A percentile compares a stretch with the other conserved stretches of the same genome.
These are phyloP conservation scores for Astragalus membranaceus DNA, from an alignment of 306 rosid species.

Conservation along the genomic window DNA sequence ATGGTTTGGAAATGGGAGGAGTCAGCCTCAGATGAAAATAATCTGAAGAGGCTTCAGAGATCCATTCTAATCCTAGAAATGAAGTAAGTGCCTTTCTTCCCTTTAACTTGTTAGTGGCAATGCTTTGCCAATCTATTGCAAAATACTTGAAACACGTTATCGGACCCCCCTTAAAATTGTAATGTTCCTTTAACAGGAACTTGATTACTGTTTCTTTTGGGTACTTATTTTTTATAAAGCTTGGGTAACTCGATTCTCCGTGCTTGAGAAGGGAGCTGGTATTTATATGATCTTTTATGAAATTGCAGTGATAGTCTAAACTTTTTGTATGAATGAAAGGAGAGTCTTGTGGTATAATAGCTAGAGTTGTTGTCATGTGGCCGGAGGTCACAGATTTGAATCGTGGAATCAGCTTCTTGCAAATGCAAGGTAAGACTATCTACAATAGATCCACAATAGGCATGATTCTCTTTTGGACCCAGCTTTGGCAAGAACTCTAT, in stretches of 20 bases:
- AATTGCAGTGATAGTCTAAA: not conserved
- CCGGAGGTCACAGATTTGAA: not conserved
- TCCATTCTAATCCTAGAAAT: not conserved
- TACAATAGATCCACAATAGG: not conserved
- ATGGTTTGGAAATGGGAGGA: not conserved
- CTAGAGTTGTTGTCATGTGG: not conserved
- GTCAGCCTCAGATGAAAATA: not conserved
- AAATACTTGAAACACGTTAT: not conserved
- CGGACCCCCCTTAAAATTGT: not conserved
- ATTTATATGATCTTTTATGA: not conserved
- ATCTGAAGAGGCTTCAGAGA: not conserved
- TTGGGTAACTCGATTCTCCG: not conserved
- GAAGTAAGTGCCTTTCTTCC: not conserved
- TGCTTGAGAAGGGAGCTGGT: not conserved
- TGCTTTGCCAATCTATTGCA: not conserved
- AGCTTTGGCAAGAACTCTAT: not conserved
- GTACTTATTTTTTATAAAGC: not conserved
- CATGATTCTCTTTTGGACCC: not conserved
- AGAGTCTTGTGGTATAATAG: not conserved
- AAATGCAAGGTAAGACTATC: not conserved
- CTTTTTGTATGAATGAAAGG: not conserved
- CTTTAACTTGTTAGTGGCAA: not conserved
- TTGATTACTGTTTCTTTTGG: not conserved
- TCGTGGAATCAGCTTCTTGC: not conserved
- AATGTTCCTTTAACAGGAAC: not conserved